These are phyloP conservation scores for Trichoderma oligosporum DNA, from an alignment of 2,329 filamentous ascomycete species.

Conservation along the genomic window DNA sequence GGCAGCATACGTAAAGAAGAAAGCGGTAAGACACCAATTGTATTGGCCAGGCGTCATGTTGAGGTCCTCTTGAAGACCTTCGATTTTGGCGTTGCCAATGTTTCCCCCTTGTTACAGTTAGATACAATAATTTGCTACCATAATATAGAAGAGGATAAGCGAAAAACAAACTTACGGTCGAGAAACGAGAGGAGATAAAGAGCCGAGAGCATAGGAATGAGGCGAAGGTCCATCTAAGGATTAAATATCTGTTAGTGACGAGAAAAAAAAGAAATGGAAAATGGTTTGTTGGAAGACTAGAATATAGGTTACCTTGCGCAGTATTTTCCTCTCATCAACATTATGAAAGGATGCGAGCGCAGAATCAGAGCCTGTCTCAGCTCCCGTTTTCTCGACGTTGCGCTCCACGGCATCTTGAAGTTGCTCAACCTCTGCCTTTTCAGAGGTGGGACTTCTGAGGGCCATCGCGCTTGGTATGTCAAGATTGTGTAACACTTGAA, in stretches of 20 bases:
- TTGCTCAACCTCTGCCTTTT: slow-evolving; percentile 16
- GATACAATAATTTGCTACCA: not conserved
- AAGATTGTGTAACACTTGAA: not conserved
- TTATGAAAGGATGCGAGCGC: slow-evolving; percentile 3
- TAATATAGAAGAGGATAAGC: not conserved
- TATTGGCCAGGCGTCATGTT: slow-evolving; percentile 63
- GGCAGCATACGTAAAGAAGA: slow-evolving; percentile 74
- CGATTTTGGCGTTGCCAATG: slow-evolving; percentile 64
- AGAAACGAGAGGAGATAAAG: slow-evolving; percentile 68
- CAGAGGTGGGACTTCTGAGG: not conserved
- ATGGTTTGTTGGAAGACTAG: too few species aligned
- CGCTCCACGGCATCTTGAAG: slow-evolving; percentile 1
- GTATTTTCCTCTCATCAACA: slow-evolving; percentile 50
- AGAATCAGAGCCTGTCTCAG: not conserved
- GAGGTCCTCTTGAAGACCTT: slow-evolving; percentile 50
- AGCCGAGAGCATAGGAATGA: slow-evolving; percentile 61
- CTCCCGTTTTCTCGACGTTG: not conserved
- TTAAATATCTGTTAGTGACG: slow-evolving; percentile 18
- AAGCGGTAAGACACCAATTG: slow-evolving; percentile 65
- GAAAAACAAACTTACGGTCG: slow-evolving; percentile 43
- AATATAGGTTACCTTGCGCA: slow-evolving; percentile 47
- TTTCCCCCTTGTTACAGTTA: slow-evolving; percentile 46
- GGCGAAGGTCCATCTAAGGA: slow-evolving; percentile 46
- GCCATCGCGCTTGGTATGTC: not conserved
- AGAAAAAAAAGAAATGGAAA: not conserved